A percentile compares a stretch with the other conserved stretches of the same genome.
These are phyloP conservation scores for Leccinum variicolor DNA, from an alignment of 768 basidiomycete genomes.

Conservation along the genomic window DNA sequence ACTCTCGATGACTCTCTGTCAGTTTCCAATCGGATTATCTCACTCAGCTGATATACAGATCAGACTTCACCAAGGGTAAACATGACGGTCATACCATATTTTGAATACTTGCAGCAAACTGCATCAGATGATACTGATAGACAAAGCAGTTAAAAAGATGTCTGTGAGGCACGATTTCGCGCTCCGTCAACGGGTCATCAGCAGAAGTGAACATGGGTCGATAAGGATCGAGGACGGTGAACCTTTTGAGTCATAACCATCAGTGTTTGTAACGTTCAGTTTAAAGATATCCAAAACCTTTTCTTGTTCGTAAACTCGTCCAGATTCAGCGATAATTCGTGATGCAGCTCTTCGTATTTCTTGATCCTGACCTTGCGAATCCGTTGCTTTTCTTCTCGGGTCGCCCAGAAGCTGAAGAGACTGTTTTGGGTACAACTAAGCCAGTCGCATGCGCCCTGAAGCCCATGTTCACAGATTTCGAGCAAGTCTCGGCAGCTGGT, in stretches of 20 bases:
- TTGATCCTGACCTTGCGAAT: constrained; percentile 34
- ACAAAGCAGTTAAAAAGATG: constrained; percentile 73
- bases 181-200: constrained; percentile 24
- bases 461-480: constrained; percentile 36
- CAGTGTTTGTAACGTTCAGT: background rate
- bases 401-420: constrained; percentile 38
- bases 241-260: constrained; percentile 31
- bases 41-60: constrained; percentile 44
- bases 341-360: constrained; percentile 36
- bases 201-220: constrained; percentile 43
- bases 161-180: constrained; percentile 58
- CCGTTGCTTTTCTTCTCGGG: constrained; percentile 27
- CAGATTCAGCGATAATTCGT: constrained; percentile 35
- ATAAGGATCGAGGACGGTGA: constrained; percentile 59
- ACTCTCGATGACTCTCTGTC: constrained; percentile 38
- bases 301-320: constrained; percentile 47
- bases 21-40: constrained; percentile 54
- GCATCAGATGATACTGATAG: constrained; percentile 56
- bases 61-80: background rate
- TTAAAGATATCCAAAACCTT: constrained; percentile 38
- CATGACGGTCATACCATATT: constrained; percentile 31
- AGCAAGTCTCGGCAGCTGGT: constrained; percentile 56
- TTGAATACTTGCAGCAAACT: constrained; percentile 32
- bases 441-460: constrained; percentile 49
- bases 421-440: constrained; percentile 38